phyloP scores from a whole-genome alignment of 768 basidiomycete genomes.

The Amanita pallidorosea region DNA sequence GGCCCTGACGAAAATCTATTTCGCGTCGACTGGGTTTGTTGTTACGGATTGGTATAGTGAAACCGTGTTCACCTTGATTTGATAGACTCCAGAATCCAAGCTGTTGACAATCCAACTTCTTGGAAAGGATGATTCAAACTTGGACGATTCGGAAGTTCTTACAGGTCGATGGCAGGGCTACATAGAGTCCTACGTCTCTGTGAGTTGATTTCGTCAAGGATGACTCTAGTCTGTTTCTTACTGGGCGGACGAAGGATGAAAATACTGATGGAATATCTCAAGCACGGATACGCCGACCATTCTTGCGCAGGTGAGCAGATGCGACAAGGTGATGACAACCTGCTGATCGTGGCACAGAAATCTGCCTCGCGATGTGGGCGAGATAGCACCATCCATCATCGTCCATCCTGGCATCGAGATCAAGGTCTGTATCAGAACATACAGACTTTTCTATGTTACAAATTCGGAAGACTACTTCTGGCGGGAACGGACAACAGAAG shows the following conservation, averaged over 20 bases:
- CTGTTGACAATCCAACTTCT: conserved; percentile 65
- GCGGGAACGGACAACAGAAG: conserved; percentile 30
- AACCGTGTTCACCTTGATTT: background rate
- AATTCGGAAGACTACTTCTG: conserved; percentile 55
- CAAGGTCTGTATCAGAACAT: conserved; percentile 76
- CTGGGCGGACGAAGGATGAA: conserved; percentile 30
- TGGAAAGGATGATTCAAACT: conserved; percentile 68
- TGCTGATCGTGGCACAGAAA: conserved; percentile 22
- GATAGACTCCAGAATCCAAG: conserved; percentile 53
- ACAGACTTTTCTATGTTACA: conserved; percentile 72
- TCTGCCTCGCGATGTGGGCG: conserved; percentile 22
- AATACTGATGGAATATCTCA: conserved; percentile 42
- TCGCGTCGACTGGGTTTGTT: conserved; percentile 67
- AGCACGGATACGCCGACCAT: conserved; percentile 42
- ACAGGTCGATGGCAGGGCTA: conserved; percentile 75
- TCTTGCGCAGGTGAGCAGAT: conserved; percentile 49
- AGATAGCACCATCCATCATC: conserved; percentile 31
- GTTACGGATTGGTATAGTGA: background rate
- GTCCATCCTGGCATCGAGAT: conserved; percentile 63
- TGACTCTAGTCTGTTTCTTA: background rate
- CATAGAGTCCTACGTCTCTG: conserved; percentile 65
- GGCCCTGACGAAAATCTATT: conserved; percentile 75
- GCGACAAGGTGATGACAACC: background rate
- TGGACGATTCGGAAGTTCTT: conserved; percentile 67
- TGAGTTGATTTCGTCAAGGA: conserved; percentile 17